Conservation (phyloP, 768 basidiomycete species). For the Arthromyces matolae region DNA sequence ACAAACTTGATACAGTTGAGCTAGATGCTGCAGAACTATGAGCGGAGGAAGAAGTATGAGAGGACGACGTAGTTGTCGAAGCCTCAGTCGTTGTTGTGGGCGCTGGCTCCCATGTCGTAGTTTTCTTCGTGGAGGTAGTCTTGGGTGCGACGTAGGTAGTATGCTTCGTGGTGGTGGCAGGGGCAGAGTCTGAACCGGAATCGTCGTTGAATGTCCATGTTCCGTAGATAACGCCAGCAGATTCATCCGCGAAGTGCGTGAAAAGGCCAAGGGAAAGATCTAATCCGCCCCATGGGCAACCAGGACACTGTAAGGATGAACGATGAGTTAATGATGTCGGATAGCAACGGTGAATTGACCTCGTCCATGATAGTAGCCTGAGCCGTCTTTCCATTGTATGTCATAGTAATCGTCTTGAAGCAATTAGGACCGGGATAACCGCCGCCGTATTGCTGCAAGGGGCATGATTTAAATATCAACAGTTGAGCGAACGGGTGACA, state of each 20-base stretch:
- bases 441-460: constrained; percentile 45
- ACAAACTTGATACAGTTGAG: constrained; percentile 6
- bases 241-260: constrained; percentile 40
- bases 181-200: constrained; percentile 7
- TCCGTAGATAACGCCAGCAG: constrained; percentile 46
- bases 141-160: constrained; percentile 16
- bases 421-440: constrained; percentile 68
- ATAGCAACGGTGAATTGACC: constrained; percentile 29
- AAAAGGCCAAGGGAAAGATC: constrained; percentile 59
- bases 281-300: constrained; percentile 55
- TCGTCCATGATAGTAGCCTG: constrained; percentile 59
- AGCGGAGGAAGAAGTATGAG: constrained; percentile 22
- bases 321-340: neutral
- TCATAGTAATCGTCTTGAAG: constrained; percentile 57
- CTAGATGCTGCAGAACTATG: constrained; percentile 22
- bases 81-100: constrained; percentile 18
- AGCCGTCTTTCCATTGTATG: constrained; percentile 55
- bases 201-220: constrained; percentile 43
- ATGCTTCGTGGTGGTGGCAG: no score
- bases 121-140: constrained; percentile 21
- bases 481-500: neutral
- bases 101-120: constrained; percentile 20
- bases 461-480: neutral
- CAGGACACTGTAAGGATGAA: constrained; percentile 48
- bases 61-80: neutral